Evolutionary conservation across 2,329 filamentous ascomycete genomes (phyloP), one percentile per base, ranked within the genome.

Genomic region (Nigrospora oryzae): DNA sequence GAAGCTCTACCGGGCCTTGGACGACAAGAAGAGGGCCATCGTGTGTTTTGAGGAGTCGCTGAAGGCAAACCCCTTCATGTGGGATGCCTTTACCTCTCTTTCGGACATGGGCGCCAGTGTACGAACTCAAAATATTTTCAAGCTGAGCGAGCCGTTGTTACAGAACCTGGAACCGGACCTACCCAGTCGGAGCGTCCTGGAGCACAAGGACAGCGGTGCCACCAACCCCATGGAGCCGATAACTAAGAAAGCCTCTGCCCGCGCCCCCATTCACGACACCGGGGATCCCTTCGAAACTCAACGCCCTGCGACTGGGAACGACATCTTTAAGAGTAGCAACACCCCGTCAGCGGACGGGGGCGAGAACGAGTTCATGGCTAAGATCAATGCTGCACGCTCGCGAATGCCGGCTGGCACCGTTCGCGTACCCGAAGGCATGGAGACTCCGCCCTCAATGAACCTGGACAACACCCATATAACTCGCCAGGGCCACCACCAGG

Each of bases 31-130:
- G 54, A 89, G 87, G 63, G 90, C 93, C 8, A 81, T 91, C 14
- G 79, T 86, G 52, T 89, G 81, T 62, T 97, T 93, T 60, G 89
- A 95, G 53, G 89, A 94, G 48, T 81, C 90, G 6, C 69, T 98
- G 56, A 94, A 90, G 65, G 64, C 83, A 44, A 98, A 97, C 58
- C 90, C 93, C 2, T 91, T 97, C 64, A 93, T 95, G 79, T 98
- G 93, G 93, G 93, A 98, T 70, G 90, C 91, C 0, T 97, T 97
- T 57, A 82, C 84, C 17, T 84, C 81, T 14, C 75, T 98, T 8
- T 95, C 90, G 61, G 89, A 96, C 59, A 87, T 79, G 82, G 87
- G 88, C 4, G 84, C 89, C 38, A 83, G 82, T 52, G 75, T 97
- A 44, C 82, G 86, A 45, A 81, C 93, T 11, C 77, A 83, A 23